Evolutionary conservation across 371 early-diverging fungal genomes (phyloP), one percentile per base, ranked within the genome.

Genomic region (Rhizomucor miehei): DNA sequence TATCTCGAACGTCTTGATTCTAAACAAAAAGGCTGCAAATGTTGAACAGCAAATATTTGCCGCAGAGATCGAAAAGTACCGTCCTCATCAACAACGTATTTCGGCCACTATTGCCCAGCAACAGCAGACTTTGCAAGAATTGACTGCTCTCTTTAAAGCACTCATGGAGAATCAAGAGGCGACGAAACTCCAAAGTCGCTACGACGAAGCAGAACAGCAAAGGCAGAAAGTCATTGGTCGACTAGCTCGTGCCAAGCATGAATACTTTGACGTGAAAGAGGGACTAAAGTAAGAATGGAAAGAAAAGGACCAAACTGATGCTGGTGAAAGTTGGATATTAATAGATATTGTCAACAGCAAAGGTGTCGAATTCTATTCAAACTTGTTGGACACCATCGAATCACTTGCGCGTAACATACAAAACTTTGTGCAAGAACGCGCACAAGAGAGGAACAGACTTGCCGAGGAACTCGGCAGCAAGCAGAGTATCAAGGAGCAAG

Each of bases 51-150:
- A 93, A 51, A 75, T 98, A 10, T 96, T 97, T 80, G 82, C 87
- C 3, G 71, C 86, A 49, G 95, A 98, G 62, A 76, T 98, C 34
- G 88, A 88, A 61, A 98, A 98, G 71, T 98, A 86, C 65, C 77
- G 87, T 4, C 87, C 88, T 11, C 81, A 90, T 57, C 83, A 87
- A 48, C 84, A 89, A 36, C 80, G 89, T 16, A 75, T 97, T 29
- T 71, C 82, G 11, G 76, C 88, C 1, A 87, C 90, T 44, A 70
- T 92, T 39, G 84, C 90, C 21, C 80, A 84, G 55, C 94, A 97
- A 38, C 80, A 82, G 21, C 82, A 83, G 47, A 68, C 90, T 10
- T 75, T 95, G 53, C 84, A 84, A 61, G 91, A 90, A 48, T 58
- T 97, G 14, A 80, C 90, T 0, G 66, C 63, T 19, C 87, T 88